These are phyloP conservation scores for Gnomoniopsis smithogilvyi DNA, from an alignment of 2,329 filamentous ascomycete genomes.

Conservation along the genomic window DNA sequence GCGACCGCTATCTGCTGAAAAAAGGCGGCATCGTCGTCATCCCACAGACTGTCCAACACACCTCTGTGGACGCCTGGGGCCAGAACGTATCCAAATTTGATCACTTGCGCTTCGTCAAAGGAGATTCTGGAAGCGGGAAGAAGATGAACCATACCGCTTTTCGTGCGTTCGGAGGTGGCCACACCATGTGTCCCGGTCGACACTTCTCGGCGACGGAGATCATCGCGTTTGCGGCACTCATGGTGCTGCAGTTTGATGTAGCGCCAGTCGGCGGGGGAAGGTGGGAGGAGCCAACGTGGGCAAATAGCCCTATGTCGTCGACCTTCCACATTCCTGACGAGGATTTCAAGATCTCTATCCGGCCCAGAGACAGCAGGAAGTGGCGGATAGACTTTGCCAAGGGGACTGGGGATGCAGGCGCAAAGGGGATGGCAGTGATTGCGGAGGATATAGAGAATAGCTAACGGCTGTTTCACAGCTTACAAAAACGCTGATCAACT, in stretches of 20 bases:
- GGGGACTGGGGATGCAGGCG: too few species aligned
- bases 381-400: too few species aligned
- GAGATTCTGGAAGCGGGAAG: neutral
- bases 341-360: slow-evolving; percentile 23
- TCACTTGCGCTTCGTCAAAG: too few species aligned
- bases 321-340: slow-evolving; percentile 23
- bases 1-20: slow-evolving; percentile 17
- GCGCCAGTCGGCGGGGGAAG: slow-evolving; percentile 8
- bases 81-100: slow-evolving; percentile 4
- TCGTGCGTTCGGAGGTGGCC: slow-evolving; percentile 24
- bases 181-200: slow-evolving; percentile 23
- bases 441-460: too few species aligned
- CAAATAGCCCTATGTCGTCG: slow-evolving; percentile 21
- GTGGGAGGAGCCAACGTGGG: slow-evolving; percentile 23
- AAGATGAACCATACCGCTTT: slow-evolving; percentile 19
- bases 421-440: too few species aligned
- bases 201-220: slow-evolving; percentile 26
- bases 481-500: too few species aligned
- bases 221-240: slow-evolving; percentile 21
- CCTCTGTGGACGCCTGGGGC: slow-evolving; percentile 14
- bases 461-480: too few species aligned
- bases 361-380: too few species aligned
- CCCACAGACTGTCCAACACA: slow-evolving; percentile 20
- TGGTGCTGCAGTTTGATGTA: slow-evolving; percentile 23
- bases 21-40: slow-evolving; percentile 21